Conservation (phyloP, 768 basidiomycete species). For the Mrakia gelida region DNA sequence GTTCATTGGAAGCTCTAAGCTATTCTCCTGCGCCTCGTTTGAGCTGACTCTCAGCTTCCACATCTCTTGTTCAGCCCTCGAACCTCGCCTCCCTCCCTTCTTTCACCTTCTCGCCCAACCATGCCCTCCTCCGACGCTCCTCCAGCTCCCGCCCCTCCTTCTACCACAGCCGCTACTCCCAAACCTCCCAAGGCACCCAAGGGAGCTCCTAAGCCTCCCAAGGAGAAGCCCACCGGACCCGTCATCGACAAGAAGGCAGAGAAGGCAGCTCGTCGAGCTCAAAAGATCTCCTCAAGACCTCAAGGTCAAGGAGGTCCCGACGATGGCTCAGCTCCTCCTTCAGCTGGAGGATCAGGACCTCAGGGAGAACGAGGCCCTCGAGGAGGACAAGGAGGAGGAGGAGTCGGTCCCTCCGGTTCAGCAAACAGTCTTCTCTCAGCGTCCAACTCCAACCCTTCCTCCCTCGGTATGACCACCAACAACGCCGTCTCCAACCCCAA, state of each 20-base stretch:
- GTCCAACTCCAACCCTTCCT: background rate
- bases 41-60: background rate
- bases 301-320: background rate
- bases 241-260: constrained; percentile 30
- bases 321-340: constrained; percentile 11
- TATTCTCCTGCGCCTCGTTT: too few species aligned
- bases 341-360: background rate
- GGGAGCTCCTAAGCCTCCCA: constrained; percentile 2
- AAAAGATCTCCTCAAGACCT: constrained; percentile 19
- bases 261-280: constrained; percentile 29
- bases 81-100: background rate
- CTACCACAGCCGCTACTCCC: background rate
- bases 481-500: constrained; percentile 15
- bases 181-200: constrained; percentile 11
- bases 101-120: background rate
- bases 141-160: background rate
- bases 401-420: background rate
- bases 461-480: background rate
- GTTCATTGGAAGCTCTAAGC: too few species aligned
- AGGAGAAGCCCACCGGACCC: constrained; percentile 7
- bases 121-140: background rate
- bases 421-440: background rate
- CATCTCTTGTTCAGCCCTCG: background rate
- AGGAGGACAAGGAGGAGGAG: background rate
- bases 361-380: background rate